A percentile compares a stretch with the other conserved stretches of the same genome.
phyloP scores from a whole-genome alignment of 331 rosid genomes.

The Dryas integrifolia region DNA sequence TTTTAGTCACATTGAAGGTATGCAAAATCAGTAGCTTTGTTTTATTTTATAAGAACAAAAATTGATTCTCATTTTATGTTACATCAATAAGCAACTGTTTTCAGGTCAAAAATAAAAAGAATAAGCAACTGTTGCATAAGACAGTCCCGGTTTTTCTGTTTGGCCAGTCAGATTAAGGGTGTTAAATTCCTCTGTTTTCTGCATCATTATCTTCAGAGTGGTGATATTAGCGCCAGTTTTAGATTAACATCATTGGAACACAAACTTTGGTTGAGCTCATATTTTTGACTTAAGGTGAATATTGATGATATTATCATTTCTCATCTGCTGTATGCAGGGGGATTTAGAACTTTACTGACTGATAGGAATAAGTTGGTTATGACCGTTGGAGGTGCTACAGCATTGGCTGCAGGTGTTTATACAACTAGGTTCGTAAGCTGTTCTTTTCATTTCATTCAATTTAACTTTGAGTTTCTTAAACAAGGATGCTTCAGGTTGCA shows the following conservation, averaged over 20 bases:
- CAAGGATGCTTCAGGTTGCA: not conserved
- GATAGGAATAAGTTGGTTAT: conserved; percentile 85
- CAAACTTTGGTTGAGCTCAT: not conserved
- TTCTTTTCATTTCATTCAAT: conserved; percentile 17
- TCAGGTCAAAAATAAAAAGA: too few relatives aligned
- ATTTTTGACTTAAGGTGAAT: not conserved
- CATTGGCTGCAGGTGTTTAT: conserved; percentile 96
- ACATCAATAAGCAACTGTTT: not conserved
- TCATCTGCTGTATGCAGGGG: conserved; percentile 58
- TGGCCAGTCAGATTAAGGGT: not conserved
- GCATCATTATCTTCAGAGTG: not conserved
- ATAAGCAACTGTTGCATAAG: not conserved
- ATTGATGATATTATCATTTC: conserved; percentile 6
- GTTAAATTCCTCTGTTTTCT: not conserved
- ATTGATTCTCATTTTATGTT: not conserved
- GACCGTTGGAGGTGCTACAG: conserved; percentile 99
- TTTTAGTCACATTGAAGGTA: conserved; percentile 95
- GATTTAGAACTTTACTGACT: conserved; percentile 71
- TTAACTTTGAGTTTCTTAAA: not conserved
- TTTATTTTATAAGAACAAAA: not conserved
- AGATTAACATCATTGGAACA: not conserved
- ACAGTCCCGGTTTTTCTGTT: conserved; percentile 1
- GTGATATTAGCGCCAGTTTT: not conserved
- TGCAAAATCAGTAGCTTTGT: conserved; percentile 10
- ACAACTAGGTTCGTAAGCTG: conserved; percentile 69